Conservation (phyloP, 208 protist genomes). For the Acanthamoeba comandoni region DNA sequence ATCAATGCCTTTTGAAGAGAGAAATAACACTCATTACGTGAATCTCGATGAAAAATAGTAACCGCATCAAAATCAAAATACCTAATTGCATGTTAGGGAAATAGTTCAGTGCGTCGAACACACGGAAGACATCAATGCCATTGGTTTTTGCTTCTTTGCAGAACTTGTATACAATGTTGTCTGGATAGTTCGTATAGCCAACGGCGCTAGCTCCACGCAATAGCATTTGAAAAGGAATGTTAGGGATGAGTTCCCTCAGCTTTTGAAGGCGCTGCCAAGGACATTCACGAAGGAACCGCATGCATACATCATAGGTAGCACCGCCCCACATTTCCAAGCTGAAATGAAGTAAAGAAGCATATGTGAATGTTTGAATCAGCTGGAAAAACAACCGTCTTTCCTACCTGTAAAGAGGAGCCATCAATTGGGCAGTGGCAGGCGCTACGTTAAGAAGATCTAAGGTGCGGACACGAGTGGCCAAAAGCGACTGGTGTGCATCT, state of each 20-base stretch:
- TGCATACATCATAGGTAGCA: slow-evolving; percentile 92
- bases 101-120: slow-evolving; percentile 94
- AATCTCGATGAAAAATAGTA: slow-evolving; percentile 69
- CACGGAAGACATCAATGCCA: slow-evolving; percentile 93
- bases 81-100: slow-evolving; percentile 89
- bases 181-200: slow-evolving; percentile 93
- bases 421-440: slow-evolving; percentile 81
- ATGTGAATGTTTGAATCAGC: not conserved
- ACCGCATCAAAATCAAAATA: slow-evolving; percentile 67
- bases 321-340: slow-evolving; percentile 91
- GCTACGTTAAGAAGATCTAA: slow-evolving; percentile 89
- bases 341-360: not conserved
- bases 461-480: slow-evolving; percentile 93
- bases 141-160: slow-evolving; percentile 85
- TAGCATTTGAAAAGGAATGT: slow-evolving; percentile 94
- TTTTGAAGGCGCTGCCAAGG: slow-evolving; percentile 88
- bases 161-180: slow-evolving; percentile 92
- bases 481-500: slow-evolving; percentile 92
- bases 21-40: slow-evolving; percentile 82
- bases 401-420: slow-evolving; percentile 44
- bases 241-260: slow-evolving; percentile 89
- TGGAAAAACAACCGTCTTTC: not conserved
- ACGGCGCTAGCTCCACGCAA: slow-evolving; percentile 93
- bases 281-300: slow-evolving; percentile 92
- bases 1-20: slow-evolving; percentile 90